Evolutionary conservation across 1,284 basidiomycete species (phyloP).

Genomic region (Trametes polyzona): DNA sequence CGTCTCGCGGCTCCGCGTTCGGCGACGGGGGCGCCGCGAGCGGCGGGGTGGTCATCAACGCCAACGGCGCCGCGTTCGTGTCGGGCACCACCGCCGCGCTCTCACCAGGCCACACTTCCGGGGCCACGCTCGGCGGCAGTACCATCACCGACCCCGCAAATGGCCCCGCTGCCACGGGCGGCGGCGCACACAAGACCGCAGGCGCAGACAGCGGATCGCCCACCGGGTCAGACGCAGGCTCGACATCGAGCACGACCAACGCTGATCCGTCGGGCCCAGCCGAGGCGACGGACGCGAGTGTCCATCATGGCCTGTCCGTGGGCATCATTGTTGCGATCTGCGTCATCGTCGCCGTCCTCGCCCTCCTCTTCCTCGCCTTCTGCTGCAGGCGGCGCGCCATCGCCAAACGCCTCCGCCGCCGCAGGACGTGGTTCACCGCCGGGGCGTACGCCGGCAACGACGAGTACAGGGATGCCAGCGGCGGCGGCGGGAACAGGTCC

Average conservation of each 20-base stretch:
- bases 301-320: conserved; percentile 13
- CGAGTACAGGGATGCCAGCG: conserved; percentile 24
- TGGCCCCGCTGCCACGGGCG: not conserved
- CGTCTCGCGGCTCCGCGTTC: not conserved
- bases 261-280: conserved; percentile 6
- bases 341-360: conserved; percentile 16
- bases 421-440: conserved; percentile 31
- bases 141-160: not conserved
- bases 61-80: conserved; percentile 16
- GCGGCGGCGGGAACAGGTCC: conserved; percentile 24
- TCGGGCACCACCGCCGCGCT: not conserved
- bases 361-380: conserved; percentile 18
- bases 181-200: not conserved
- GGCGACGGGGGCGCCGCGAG: not conserved
- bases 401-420: conserved; percentile 26
- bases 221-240: conserved; percentile 5
- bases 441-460: conserved; percentile 25
- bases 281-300: not conserved
- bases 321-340: conserved; percentile 24
- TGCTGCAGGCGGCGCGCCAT: conserved; percentile 26
- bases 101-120: not conserved
- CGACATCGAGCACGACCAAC: not conserved
- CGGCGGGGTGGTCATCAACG: conserved; percentile 7
- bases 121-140: not conserved
- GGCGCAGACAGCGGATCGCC: conserved; percentile 6